These are phyloP conservation scores for Carallia pectinifolia DNA, from an alignment of 345 rosid genomes.

Conservation along the genomic window DNA sequence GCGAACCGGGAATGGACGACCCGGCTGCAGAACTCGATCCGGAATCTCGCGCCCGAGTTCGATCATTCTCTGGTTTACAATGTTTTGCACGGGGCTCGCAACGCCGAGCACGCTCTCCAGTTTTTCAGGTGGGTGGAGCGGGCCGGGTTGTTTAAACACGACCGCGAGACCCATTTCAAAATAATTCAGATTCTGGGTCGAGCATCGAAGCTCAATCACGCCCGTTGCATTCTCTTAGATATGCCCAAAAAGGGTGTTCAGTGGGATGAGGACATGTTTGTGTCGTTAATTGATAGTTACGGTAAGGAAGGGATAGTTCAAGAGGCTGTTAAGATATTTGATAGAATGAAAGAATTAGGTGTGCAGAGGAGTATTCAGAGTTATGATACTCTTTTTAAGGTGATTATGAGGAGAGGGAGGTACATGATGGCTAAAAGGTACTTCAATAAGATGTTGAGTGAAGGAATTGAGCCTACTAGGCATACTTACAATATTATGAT, in stretches of 20 bases:
- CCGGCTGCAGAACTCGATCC: constrained; percentile 83
- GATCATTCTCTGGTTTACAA: constrained; percentile 76
- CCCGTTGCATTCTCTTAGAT: constrained; percentile 75
- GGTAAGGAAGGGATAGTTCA: constrained; percentile 86
- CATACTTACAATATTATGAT: constrained; percentile 81
- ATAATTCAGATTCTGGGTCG: constrained; percentile 76
- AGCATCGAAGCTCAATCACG: constrained; percentile 72
- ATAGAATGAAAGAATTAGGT: constrained; percentile 74
- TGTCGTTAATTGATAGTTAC: constrained; percentile 64
- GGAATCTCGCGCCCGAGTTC: constrained; percentile 70
- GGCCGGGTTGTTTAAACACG: constrained; percentile 68
- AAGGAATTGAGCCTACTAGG: constrained; percentile 70
- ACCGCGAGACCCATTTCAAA: constrained; percentile 68
- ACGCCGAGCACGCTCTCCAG: constrained; percentile 84
- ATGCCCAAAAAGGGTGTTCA: constrained; percentile 81
- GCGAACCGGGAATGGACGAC: constrained; percentile 82
- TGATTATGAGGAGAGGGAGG: constrained; percentile 72
- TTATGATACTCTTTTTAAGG: constrained; percentile 72
- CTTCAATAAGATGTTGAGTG: constrained; percentile 71
- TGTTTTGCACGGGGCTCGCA: constrained; percentile 66
- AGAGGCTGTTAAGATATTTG: constrained; percentile 76
- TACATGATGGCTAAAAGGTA: constrained; percentile 92
- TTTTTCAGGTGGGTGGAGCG: constrained; percentile 95
- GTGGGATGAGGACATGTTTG: constrained; percentile 88
- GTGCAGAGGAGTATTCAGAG: constrained; percentile 68